Evolutionary conservation across 176 grass and related monocot species (phyloP).

Genomic region (Elymus sibiricus): DNA sequence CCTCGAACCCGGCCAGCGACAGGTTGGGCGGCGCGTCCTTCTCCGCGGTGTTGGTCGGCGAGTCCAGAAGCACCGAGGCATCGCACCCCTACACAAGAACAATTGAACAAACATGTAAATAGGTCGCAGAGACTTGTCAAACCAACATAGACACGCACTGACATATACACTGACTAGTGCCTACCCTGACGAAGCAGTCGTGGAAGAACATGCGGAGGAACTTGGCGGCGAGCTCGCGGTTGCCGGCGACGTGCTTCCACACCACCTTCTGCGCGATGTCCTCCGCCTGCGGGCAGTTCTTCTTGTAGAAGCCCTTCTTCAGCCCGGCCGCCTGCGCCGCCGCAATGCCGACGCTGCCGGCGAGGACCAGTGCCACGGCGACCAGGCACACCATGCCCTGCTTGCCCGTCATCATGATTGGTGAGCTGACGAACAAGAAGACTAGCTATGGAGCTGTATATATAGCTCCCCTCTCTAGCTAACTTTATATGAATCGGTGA

Average conservation of each 20-base stretch:
- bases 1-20: conserved; percentile 37
- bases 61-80: conserved; percentile 56
- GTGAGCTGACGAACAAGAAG: neutral
- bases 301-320: conserved; percentile 60
- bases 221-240: conserved; percentile 41
- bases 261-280: conserved; percentile 29
- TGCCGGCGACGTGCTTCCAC: conserved; percentile 18
- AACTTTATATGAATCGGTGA: neutral
- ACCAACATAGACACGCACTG: too few species aligned
- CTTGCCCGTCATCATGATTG: neutral
- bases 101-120: too few species aligned
- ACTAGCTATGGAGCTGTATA: neutral
- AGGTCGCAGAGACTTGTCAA: neutral
- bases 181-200: conserved; percentile 85
- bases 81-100: conserved; percentile 56
- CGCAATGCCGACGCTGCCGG: neutral
- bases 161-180: too few species aligned
- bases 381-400: neutral
- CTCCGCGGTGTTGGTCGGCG: conserved; percentile 38
- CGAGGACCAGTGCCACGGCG: neutral
- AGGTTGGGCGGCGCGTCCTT: conserved; percentile 45
- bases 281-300: conserved; percentile 45
- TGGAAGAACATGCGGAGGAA: conserved; percentile 87
- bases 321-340: conserved; percentile 30
- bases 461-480: neutral